Evolutionary conservation across 441 rosid genomes (phyloP), one percentile per base, ranked within the genome.

Genomic region (Daphne laureola): DNA sequence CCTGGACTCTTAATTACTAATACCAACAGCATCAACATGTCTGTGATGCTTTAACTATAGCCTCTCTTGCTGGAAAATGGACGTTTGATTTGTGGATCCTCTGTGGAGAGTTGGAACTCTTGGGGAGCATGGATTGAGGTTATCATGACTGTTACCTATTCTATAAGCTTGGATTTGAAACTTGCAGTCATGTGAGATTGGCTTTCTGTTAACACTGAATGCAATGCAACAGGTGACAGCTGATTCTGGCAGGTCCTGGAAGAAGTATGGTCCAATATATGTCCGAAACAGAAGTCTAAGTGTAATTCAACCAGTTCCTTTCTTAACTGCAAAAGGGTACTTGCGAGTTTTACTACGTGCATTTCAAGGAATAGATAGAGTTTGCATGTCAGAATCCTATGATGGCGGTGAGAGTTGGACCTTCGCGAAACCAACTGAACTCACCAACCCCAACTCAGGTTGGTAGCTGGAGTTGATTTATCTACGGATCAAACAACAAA

Each of bases 81-180:
- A 15, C 49, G 49, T 44, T 68, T 91, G 67, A 89, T 91, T 36
- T 91, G 96, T 47, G 93, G 95, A 71, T 86, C 96, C 53, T 91
- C 96, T 3, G 79, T 86, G 17, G 95, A 88, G 69, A 88, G 95
- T 64, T 91, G 95, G 96, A 88, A 91, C 55, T 88, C 96, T 53
- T 88, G 96, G 93, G 96, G 96, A 38, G 71, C 91, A n/a, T 88
- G 95, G 95, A 73, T 81, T 58, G 87, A 86, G 85, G 91, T 84
- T 61, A 44, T 59, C 23, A 50, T 61, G 26, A 58, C 43, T 17
- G 67, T 55, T 25, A 35, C 43, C 17, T 42, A 48, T 26, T n/a
- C 14, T 17, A 21, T 53, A 23, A 23, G 35, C 46, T 67, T 17
- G 26, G 25, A 49, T 36, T 21, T 42, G 49, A 17, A 13, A 31